Evolutionary conservation across 371 early-diverging fungal species (phyloP).

Genomic region (Blakeslea trispora): DNA sequence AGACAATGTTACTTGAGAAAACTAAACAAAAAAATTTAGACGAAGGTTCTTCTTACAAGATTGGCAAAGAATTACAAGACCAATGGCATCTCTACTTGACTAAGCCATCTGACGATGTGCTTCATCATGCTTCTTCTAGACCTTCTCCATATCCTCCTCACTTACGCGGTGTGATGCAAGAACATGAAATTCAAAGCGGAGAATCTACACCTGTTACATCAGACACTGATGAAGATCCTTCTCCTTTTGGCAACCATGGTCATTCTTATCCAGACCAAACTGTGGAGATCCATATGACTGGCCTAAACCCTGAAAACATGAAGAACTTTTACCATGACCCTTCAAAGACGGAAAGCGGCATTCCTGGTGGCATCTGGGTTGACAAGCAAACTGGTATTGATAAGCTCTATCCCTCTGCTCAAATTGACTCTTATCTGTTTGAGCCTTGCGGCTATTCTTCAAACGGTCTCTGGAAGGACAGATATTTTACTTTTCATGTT

Average conservation of each 20-base stretch:
- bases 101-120: conserved; percentile 62
- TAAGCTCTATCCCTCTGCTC: conserved; percentile 72
- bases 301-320: conserved; percentile 75
- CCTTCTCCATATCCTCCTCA: conserved; percentile 11
- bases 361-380: conserved; percentile 62
- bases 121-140: conserved; percentile 27
- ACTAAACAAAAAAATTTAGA: conserved; percentile 37
- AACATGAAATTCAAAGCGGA: conserved; percentile 28
- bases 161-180: conserved; percentile 23
- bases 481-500: conserved; percentile 96
- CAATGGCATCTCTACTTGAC: conserved; percentile 95
- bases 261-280: conserved; percentile 74
- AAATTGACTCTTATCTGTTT: conserved; percentile 84
- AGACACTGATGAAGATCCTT: conserved; percentile 33
- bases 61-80: conserved; percentile 91
- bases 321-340: conserved; percentile 62
- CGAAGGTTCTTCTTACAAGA: conserved; percentile 82
- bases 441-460: conserved; percentile 94
- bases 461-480: conserved; percentile 79
- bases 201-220: conserved; percentile 38
- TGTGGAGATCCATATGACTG: conserved; percentile 94
- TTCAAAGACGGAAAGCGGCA: conserved; percentile 52
- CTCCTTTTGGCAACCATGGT: conserved; percentile 46
- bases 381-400: conserved; percentile 75
- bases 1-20: too few relatives aligned